phyloP scores from a whole-genome alignment of 257 asterid species.

The Nicotiana tabacum region DNA sequence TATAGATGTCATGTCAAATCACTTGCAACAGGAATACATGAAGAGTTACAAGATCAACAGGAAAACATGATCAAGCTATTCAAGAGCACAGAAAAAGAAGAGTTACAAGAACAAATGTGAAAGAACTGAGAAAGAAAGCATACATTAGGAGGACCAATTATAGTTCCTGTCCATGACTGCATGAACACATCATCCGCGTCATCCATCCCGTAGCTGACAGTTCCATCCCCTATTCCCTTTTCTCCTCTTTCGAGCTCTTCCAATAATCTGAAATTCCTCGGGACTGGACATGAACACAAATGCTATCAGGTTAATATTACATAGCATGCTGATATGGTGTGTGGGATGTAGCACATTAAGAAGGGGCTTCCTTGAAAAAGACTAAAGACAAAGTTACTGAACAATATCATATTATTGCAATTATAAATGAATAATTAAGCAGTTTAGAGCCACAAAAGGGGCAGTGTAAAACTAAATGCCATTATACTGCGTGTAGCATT shows the following conservation, averaged over 20 bases:
- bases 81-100: background rate
- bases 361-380: background rate
- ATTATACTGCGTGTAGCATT: background rate
- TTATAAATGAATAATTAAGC: background rate
- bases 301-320: constrained; percentile 6
- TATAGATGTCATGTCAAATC: background rate
- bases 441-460: background rate
- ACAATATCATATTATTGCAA: background rate
- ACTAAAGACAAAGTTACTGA: background rate
- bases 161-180: constrained; percentile 93
- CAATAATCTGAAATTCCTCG: constrained; percentile 75
- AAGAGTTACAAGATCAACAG: background rate
- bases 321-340: background rate
- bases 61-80: background rate
- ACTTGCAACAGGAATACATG: background rate
- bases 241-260: constrained; percentile 91
- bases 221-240: constrained; percentile 91
- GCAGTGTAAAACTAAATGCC: background rate
- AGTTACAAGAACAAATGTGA: background rate
- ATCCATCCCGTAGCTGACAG: constrained; percentile 90
- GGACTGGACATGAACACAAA: constrained; percentile 42
- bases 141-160: constrained; percentile 84
- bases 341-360: background rate
- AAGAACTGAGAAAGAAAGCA: constrained; percentile 14
- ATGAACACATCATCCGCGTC: constrained; percentile 78